Evolutionary conservation across 257 asterid species (phyloP).

Genomic region (Primulina tabacum): DNA sequence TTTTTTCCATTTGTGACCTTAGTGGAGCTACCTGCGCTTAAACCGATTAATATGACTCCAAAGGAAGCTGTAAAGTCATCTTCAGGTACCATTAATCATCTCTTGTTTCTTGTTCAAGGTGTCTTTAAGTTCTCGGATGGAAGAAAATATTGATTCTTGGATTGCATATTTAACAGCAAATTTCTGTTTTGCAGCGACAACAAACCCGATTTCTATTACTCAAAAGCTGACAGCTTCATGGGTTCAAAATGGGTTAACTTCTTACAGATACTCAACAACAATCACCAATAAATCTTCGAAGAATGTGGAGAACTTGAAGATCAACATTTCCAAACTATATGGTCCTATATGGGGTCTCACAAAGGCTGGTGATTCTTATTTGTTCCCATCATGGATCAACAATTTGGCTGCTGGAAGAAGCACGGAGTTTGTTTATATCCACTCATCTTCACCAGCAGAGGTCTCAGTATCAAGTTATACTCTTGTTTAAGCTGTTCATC

Average conservation of each 20-base stretch:
- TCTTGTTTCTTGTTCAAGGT: not conserved
- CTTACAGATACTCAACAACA: slow-evolving; percentile 71
- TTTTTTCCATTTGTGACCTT: slow-evolving; percentile 8
- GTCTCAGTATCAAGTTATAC: slow-evolving; percentile 77
- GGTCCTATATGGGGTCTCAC: slow-evolving; percentile 98
- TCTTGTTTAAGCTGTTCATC: slow-evolving; percentile 37
- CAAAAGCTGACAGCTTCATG: slow-evolving; percentile 69
- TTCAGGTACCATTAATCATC: slow-evolving; percentile 50
- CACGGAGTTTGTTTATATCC: slow-evolving; percentile 88
- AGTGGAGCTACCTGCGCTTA: slow-evolving; percentile 52
- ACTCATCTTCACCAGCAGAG: slow-evolving; percentile 70
- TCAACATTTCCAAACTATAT: slow-evolving; percentile 60
- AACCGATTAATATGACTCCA: slow-evolving; percentile 36
- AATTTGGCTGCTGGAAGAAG: slow-evolving; percentile 75
- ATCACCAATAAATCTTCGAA: slow-evolving; percentile 75
- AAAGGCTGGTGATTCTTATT: slow-evolving; percentile 60
- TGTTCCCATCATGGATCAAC: slow-evolving; percentile 81
- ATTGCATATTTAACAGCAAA: slow-evolving; percentile 9
- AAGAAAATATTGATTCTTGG: not conserved
- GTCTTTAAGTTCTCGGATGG: not conserved
- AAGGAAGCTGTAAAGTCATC: slow-evolving; percentile 41
- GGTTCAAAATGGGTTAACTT: slow-evolving; percentile 61
- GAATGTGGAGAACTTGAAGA: slow-evolving; percentile 66
- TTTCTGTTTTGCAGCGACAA: slow-evolving; percentile 40
- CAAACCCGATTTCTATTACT: slow-evolving; percentile 38